Base-by-base conservation (phyloP, 306 rosid genomes). In the Rosa chinensis region DNA sequence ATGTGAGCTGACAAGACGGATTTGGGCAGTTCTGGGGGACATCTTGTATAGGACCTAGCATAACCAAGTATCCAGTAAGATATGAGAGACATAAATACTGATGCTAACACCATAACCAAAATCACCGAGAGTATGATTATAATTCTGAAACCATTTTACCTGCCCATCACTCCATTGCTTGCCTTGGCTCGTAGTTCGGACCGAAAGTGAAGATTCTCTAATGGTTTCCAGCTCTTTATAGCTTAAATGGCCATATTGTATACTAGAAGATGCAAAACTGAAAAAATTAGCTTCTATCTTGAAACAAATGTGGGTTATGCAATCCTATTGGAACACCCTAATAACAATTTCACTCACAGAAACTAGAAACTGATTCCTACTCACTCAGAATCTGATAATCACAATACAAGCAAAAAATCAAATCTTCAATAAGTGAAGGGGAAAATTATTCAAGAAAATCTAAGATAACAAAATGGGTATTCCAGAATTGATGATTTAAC, bases 1-100 rank as follows among this genome's bases (percentile, higher is more conserved):
- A 71, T 91, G 99, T 20, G 97, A 91, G 81, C 96, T 88, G 82
- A 91, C 86, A 42, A 90, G 97, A 75, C 84, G 94, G 72, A 95
- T 95, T 89, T 91, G 98, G 35, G 99, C 98, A 71, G 70, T 88
- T 84, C 75, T 91, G 73, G 79, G 78, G 10, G 87, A 48, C 82
- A 81, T 84, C 82, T 78, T 90, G 84, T 14, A n/a, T 56, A 59
- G n/a, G 72, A 74, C 90, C 96, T 89, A 73, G 43, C 68, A 73
- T 75, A 78, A 76, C 50, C 78, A 50, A 49, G 66, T 20, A 66
- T 16, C 80, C 12, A 21, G 25, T 32, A 16, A 25, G 8, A 45
- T 12, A 66, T 8, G 3, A 16, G 10, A 64, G 10, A 66, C 25
- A 25, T 0, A 45, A 76, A 59, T 5, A 44, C 18, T 44, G 35